phyloP scores from a whole-genome alignment of 163 green algal species.

The Coccomyxa subellipsoidea region DNA sequence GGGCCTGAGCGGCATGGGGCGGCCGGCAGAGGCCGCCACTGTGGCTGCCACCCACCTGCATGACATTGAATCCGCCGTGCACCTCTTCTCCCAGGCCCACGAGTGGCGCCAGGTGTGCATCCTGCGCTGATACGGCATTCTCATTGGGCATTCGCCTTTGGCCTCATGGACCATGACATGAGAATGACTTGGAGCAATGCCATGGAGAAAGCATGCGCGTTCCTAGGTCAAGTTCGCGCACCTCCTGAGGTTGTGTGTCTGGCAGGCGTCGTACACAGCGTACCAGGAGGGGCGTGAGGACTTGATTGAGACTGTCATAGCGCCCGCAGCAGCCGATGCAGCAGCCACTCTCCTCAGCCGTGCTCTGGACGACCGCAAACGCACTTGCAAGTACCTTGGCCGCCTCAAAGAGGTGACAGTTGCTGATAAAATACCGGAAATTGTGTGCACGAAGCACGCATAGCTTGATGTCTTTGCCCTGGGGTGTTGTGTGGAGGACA shows the following conservation, averaged over 20 bases:
- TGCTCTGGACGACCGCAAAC: slow-evolving; percentile 26
- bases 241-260: not conserved
- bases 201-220: not conserved
- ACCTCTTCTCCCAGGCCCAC: slow-evolving; percentile 47
- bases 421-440: too few species aligned
- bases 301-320: slow-evolving; percentile 54
- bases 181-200: too few species aligned
- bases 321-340: slow-evolving; percentile 39
- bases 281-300: not conserved
- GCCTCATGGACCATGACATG: too few species aligned
- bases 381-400: slow-evolving; percentile 64
- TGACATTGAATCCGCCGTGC: slow-evolving; percentile 66
- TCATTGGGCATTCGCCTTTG: not conserved
- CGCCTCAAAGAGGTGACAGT: slow-evolving; percentile 56
- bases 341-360: not conserved
- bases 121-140: not conserved
- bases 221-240: too few species aligned
- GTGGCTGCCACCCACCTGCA: slow-evolving; percentile 59
- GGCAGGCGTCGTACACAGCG: not conserved
- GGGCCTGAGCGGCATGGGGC: slow-evolving; percentile 41
- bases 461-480: too few species aligned
- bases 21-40: slow-evolving; percentile 57
- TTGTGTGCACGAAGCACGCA: too few species aligned
- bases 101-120: slow-evolving; percentile 78
- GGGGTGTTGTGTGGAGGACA: too few species aligned